Base-by-base conservation (phyloP, 1,284 basidiomycete species). In the Exobasidium rhododendri region DNA sequence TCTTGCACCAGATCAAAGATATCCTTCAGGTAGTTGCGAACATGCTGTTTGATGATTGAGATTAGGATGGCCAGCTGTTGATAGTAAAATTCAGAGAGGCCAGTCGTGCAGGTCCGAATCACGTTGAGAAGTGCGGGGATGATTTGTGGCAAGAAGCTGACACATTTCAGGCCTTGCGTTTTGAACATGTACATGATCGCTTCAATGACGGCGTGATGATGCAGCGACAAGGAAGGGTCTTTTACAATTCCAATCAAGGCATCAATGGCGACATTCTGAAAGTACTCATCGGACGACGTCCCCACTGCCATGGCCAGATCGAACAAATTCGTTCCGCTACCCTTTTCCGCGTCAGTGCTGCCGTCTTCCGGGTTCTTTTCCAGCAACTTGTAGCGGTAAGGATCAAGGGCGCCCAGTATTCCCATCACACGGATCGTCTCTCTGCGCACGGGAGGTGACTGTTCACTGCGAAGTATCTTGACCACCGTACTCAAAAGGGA, bases 101-200 rank as follows among this genome's bases (percentile, higher is more conserved):
- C 89, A 0, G 88, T 35, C 80, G 82, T 52, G 91, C 91, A 45
- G 85, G 87, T 77, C 29, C 90, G 86, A 29, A 94, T 92, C 35
- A 97, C 94, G 51, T 85, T 83, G 28, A 96, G 86, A 81, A 98
- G 97, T 0, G 94, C 96, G 1, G 96, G 96, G 43, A 99, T 89
- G 73, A 99, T 97, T 90, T 97, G 75, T 49, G 94, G 92, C 35
- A 98, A 82, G 82, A 97, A 98, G 3, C 91, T 87, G 30, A 97
- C 94, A 80, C 94, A 97, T 83, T 94, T 93, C 74, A 98, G 83
- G 6, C 96, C 92, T 79, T 98, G 93, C 0, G 94, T 97, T 81
- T 94, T 93, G 85, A 98, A 98, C 67, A 99, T 97, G 64, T 94
- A 91, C 92, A 98, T 98, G 74, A 99, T 90, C 1, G 94, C 94